Evolutionary conservation across 495 filamentous ascomycete species (phyloP).

Genomic region (Talaromyces adpressus): DNA sequence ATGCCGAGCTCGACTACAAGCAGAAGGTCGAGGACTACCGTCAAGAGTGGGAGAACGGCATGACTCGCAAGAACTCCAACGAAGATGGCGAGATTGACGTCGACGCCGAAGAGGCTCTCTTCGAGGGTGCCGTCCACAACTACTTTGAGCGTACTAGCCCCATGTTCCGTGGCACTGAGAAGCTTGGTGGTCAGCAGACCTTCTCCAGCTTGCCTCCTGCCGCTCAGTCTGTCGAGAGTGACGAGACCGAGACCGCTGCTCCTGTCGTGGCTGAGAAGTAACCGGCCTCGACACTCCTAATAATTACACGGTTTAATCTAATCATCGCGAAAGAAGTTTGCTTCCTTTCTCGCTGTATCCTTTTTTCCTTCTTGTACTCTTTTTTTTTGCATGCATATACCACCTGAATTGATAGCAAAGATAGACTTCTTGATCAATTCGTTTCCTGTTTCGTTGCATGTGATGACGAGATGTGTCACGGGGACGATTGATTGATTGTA

Average conservation of each 20-base stretch:
- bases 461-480: neutral
- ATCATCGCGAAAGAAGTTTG: no score
- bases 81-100: slow-evolving; percentile 26
- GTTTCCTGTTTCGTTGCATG: neutral
- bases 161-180: slow-evolving; percentile 42
- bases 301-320: neutral
- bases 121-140: slow-evolving; percentile 38
- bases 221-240: slow-evolving; percentile 14
- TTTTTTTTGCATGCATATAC: neutral
- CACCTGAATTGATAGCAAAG: neutral
- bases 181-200: slow-evolving; percentile 19
- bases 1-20: slow-evolving; percentile 70
- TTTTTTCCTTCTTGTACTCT: neutral
- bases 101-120: slow-evolving; percentile 35
- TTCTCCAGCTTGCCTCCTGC: slow-evolving; percentile 35
- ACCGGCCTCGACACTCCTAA: neutral
- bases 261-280: neutral
- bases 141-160: slow-evolving; percentile 46
- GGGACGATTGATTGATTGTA: neutral
- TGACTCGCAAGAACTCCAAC: slow-evolving; percentile 42
- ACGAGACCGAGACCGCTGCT: neutral
- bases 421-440: neutral
- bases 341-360: neutral
- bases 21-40: slow-evolving; percentile 76
- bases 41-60: slow-evolving; percentile 52